Evolutionary conservation across 257 asterid genomes (phyloP).

Genomic region (Nicotiana tabacum): DNA sequence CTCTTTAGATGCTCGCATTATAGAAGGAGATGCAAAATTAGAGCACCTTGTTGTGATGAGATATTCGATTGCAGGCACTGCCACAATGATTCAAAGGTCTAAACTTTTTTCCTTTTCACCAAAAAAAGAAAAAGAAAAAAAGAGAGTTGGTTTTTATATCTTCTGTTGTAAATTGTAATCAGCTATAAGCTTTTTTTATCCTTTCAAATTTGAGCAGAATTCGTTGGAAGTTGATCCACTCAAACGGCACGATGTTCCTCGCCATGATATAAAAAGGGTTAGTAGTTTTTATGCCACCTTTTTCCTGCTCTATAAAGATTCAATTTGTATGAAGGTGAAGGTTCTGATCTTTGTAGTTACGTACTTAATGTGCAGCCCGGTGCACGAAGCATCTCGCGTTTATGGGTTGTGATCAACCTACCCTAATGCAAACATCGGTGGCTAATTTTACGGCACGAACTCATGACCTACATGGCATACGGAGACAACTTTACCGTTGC

Average conservation of each 20-base stretch:
- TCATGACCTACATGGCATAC: too few species aligned
- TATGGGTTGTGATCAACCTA: too few species aligned
- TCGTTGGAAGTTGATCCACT: constrained; percentile 49
- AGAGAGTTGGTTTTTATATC: background rate
- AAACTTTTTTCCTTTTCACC: background rate
- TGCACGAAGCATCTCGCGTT: too few species aligned
- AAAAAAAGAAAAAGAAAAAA: background rate
- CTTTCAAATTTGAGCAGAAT: constrained; percentile 32
- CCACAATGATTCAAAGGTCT: constrained; percentile 68
- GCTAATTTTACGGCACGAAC: too few species aligned
- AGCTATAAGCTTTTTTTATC: background rate
- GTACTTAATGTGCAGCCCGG: too few species aligned
- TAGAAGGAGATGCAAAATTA: constrained; percentile 58
- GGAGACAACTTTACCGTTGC: too few species aligned
- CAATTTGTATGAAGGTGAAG: background rate
- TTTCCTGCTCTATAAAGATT: background rate
- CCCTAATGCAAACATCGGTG: too few species aligned
- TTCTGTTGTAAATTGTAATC: background rate
- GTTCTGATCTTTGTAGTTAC: too few species aligned
- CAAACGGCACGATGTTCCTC: constrained; percentile 70
- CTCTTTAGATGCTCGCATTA: constrained; percentile 56
- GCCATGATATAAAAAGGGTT: constrained; percentile 53
- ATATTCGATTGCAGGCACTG: constrained; percentile 74
- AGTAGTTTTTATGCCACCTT: constrained; percentile 9
- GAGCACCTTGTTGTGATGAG: constrained; percentile 68